phyloP scores from a whole-genome alignment of 2,329 filamentous ascomycete genomes.

The Camillea tinctor region DNA sequence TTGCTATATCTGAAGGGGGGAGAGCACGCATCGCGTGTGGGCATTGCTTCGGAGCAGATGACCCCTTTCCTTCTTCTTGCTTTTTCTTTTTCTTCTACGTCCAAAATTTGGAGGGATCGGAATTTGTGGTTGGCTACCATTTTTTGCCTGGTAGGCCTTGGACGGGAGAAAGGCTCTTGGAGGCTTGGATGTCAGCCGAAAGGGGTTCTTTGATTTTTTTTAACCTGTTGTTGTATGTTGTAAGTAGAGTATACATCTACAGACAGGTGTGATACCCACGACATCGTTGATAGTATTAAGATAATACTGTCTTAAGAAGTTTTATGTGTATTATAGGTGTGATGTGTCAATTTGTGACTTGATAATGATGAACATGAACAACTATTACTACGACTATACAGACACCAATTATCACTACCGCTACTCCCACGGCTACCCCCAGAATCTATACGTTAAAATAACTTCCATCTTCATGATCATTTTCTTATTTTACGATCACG shows the following conservation, averaged over 20 bases:
- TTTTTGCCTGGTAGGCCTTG: not conserved
- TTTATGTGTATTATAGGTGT: no score
- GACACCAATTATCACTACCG: no score
- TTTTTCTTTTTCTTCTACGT: no score
- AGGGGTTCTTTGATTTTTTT: no score
- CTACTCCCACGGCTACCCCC: no score
- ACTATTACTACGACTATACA: no score
- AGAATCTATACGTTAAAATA: no score
- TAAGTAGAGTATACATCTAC: not conserved
- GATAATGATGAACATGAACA: no score
- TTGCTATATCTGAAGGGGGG: not conserved
- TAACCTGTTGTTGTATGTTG: not conserved
- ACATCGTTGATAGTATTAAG: not conserved
- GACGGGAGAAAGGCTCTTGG: not conserved
- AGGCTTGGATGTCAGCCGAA: not conserved
- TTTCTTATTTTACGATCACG: no score
- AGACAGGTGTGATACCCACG: slow-evolving; percentile 1
- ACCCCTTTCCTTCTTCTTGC: not conserved
- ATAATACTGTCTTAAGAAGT: not conserved
- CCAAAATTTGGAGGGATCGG: not conserved
- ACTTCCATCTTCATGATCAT: no score
- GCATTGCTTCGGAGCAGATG: not conserved
- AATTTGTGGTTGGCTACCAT: not conserved
- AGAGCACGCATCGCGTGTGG: not conserved
- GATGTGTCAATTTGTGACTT: no score